Evolutionary conservation across 2,329 filamentous ascomycete genomes (phyloP).

Genomic region (Ceratocystis lukuohia): DNA sequence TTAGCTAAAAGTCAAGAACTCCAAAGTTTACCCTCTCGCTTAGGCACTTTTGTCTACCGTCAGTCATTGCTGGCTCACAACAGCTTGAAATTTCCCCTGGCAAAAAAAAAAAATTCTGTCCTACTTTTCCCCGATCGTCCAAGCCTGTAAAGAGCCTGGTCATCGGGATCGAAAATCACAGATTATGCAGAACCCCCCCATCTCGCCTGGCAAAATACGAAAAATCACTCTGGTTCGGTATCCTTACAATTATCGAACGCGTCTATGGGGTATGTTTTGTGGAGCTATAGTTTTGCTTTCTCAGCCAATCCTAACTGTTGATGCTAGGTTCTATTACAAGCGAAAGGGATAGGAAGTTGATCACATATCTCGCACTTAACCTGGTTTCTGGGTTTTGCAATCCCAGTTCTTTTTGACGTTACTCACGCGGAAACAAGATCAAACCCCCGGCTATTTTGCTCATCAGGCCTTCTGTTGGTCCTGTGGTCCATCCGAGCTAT

Average conservation of each 20-base stretch:
- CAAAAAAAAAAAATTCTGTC: not conserved
- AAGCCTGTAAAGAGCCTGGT: not conserved
- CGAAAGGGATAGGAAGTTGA: not conserved
- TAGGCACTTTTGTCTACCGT: no score
- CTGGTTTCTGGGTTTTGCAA: conserved; percentile 7
- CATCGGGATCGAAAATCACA: not conserved
- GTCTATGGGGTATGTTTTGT: conserved; percentile 1
- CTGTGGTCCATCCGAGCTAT: not conserved
- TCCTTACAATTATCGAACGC: not conserved
- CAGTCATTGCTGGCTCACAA: not conserved
- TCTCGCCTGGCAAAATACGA: not conserved
- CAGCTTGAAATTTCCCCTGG: not conserved
- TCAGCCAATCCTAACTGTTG: conserved; percentile 1
- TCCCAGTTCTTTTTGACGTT: not conserved
- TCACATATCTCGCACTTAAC: not conserved
- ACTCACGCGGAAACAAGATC: not conserved
- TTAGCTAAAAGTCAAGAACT: no score
- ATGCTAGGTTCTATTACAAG: conserved; percentile 2
- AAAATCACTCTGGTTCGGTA: not conserved
- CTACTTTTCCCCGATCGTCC: not conserved
- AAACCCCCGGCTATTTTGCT: not conserved
- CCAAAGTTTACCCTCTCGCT: no score
- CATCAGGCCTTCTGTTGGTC: not conserved
- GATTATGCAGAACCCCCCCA: not conserved
- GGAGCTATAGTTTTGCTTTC: not conserved